Conservation (phyloP, 1,284 basidiomycete genomes). For the Agroathelia rolfsii region DNA sequence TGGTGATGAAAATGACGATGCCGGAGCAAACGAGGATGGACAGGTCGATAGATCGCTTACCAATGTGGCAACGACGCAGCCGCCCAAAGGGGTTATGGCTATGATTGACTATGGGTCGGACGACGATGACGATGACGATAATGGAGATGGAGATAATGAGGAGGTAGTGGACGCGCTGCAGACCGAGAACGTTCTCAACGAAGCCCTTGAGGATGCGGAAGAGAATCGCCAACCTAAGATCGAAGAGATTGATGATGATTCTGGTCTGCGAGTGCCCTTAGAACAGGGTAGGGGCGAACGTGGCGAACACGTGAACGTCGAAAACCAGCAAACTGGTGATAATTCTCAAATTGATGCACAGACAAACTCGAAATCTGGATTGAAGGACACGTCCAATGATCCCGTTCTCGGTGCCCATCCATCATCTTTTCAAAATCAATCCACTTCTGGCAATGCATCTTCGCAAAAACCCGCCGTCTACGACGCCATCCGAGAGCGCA, state of each 20-base stretch:
- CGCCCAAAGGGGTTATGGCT: constrained; percentile 16
- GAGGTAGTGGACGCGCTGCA: constrained; percentile 51
- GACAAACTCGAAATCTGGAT: constrained; percentile 3
- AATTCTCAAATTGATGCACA: constrained; percentile 19
- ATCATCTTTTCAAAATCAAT: constrained; percentile 27
- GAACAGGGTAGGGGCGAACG: constrained; percentile 14
- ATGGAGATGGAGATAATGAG: constrained; percentile 38
- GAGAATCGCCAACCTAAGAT: constrained; percentile 34
- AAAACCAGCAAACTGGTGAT: constrained; percentile 13
- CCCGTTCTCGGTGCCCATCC: constrained; percentile 38
- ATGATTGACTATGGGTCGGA: constrained; percentile 43
- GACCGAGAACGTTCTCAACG: constrained; percentile 36
- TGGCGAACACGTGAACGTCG: constrained; percentile 27
- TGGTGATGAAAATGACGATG: constrained; percentile 13
- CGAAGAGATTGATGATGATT: constrained; percentile 53
- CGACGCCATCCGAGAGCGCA: constrained; percentile 44
- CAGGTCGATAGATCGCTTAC: no score
- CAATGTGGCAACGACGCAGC: constrained; percentile 7
- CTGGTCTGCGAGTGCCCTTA: constrained; percentile 36
- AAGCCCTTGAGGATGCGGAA: constrained; percentile 35
- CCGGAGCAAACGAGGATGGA: constrained; percentile 21
- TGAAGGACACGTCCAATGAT: constrained; percentile 34
- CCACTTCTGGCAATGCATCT: constrained; percentile 23
- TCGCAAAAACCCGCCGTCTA: constrained; percentile 34
- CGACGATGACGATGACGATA: constrained; percentile 57